Evolutionary conservation across 257 asterid genomes (phyloP).

Genomic region (Solanum bulbocastanum): DNA sequence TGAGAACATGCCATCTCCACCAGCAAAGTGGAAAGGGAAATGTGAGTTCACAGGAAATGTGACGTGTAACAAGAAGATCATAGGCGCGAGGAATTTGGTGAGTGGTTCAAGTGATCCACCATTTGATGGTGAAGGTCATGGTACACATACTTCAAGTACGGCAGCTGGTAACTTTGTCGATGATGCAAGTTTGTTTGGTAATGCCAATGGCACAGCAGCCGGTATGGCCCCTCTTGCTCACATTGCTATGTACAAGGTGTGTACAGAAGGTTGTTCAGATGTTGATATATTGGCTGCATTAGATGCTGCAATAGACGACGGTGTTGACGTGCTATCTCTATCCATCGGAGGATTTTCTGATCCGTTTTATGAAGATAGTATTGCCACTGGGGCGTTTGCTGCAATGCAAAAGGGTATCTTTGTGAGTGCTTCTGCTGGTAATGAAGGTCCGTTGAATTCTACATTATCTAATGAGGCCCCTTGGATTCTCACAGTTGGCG

Average conservation of each 20-base stretch:
- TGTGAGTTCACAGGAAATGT: conserved; percentile 25
- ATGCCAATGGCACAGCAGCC: conserved; percentile 29
- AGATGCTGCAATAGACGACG: conserved; percentile 9
- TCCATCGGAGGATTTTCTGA: conserved; percentile 4
- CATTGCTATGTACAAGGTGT: conserved; percentile 15
- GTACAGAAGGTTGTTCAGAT: not conserved
- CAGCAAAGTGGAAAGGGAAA: conserved; percentile 48
- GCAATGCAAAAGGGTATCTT: conserved; percentile 9
- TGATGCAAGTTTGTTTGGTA: conserved; percentile 17
- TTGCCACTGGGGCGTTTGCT: conserved; percentile 8
- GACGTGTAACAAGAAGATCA: conserved; percentile 39
- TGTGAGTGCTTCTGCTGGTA: conserved; percentile 8
- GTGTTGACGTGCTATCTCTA: conserved; percentile 11
- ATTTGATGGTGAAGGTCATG: conserved; percentile 22
- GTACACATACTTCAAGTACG: conserved; percentile 26
- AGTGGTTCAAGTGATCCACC: conserved; percentile 12
- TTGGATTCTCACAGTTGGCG: conserved; percentile 19
- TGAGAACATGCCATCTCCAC: conserved; percentile 45
- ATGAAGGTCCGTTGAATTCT: not conserved
- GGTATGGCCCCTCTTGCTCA: conserved; percentile 17
- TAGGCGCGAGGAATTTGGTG: conserved; percentile 32
- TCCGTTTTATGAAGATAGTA: conserved; percentile 3
- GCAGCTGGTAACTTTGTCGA: conserved; percentile 31
- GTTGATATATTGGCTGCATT: conserved; percentile 11
- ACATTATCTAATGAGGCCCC: conserved; percentile 13